These are phyloP conservation scores for Corchorus capsularis DNA, from an alignment of 345 rosid genomes.

Conservation along the genomic window DNA sequence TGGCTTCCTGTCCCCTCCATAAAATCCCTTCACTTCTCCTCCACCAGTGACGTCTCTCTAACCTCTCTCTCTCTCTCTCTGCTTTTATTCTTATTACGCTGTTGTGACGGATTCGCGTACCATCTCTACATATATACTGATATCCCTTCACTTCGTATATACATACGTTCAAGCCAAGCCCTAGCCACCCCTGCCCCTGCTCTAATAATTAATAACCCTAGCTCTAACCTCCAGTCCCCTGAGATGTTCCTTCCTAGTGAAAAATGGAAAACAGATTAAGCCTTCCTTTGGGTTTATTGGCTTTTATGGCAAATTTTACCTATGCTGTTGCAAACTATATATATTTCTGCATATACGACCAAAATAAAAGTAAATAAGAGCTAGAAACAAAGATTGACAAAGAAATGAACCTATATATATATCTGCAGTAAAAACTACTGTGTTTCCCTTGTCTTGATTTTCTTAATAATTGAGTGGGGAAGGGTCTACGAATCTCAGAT, in stretches of 20 bases:
- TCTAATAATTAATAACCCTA: conserved; percentile 3
- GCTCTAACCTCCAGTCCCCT: background rate
- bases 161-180: too few relatives aligned
- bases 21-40: background rate
- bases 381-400: too few relatives aligned
- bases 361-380: too few relatives aligned
- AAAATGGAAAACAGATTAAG: background rate
- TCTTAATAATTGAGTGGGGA: too few relatives aligned
- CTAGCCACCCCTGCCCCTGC: too few relatives aligned
- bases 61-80: background rate
- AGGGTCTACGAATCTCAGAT: too few relatives aligned
- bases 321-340: background rate
- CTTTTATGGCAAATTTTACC: background rate
- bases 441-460: too few relatives aligned
- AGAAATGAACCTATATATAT: too few relatives aligned
- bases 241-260: conserved; percentile 3
- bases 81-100: conserved; percentile 32
- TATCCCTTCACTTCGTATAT: too few relatives aligned
- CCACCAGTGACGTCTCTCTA: conserved; percentile 28
- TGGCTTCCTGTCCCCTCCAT: conserved; percentile 1
- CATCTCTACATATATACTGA: too few relatives aligned
- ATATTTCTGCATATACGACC: too few relatives aligned
- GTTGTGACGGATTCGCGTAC: conserved; percentile 32
- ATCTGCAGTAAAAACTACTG: too few relatives aligned
- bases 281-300: background rate